Conservation (phyloP, 1,284 basidiomycete species). For the Cystobasidiaceae sp. region DNA sequence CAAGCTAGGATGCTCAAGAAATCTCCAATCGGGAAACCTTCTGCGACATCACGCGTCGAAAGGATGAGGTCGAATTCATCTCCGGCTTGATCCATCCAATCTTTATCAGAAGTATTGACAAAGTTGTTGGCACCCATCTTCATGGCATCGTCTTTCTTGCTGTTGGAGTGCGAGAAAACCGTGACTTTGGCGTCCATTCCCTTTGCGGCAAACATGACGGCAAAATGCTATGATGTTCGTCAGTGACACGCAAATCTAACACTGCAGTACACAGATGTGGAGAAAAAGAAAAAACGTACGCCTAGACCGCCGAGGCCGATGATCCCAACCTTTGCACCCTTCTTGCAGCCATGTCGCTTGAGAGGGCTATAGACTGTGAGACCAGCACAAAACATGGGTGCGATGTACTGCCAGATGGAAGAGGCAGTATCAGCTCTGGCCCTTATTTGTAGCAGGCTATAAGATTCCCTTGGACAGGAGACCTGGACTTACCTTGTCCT, state of each 20-base stretch:
- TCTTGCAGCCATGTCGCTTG: slow-evolving; percentile 58
- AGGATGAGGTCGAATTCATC: slow-evolving; percentile 60
- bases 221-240: slow-evolving; percentile 49
- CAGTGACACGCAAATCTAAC: neutral
- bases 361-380: slow-evolving; percentile 64
- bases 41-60: slow-evolving; percentile 50
- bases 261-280: too few relatives aligned
- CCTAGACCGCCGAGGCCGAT: slow-evolving; percentile 61
- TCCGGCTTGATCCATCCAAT: slow-evolving; percentile 52
- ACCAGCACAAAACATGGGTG: slow-evolving; percentile 60
- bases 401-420: slow-evolving; percentile 36
- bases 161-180: slow-evolving; percentile 47
- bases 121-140: slow-evolving; percentile 51
- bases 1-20: slow-evolving; percentile 54
- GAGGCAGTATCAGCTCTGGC: too few relatives aligned
- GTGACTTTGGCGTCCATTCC: slow-evolving; percentile 52
- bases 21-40: slow-evolving; percentile 48
- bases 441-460: too few relatives aligned
- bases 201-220: slow-evolving; percentile 57
- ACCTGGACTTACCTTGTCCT: slow-evolving; percentile 46
- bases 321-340: slow-evolving; percentile 63
- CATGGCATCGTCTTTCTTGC: slow-evolving; percentile 47
- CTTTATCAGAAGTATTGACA: slow-evolving; percentile 47
- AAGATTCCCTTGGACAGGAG: too few relatives aligned
- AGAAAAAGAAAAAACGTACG: neutral